phyloP scores from a whole-genome alignment of 2,329 filamentous ascomycete species.

The Trichophyton equinum region DNA sequence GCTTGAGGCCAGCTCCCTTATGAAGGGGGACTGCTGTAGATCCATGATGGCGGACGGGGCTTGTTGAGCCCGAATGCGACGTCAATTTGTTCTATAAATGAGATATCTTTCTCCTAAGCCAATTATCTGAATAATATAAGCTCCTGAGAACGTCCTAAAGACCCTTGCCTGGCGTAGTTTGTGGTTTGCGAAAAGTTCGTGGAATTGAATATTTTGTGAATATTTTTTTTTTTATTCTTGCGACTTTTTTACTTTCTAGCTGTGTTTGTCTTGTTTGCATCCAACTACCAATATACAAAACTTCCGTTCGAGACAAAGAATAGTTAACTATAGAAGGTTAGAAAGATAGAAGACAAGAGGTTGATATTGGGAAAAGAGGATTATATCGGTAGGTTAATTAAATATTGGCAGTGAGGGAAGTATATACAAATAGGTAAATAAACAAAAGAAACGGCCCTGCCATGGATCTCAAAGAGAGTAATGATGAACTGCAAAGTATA shows the following conservation, averaged over 20 bases:
- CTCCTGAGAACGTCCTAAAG: background rate
- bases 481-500: background rate
- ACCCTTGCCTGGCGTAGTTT: background rate
- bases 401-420: background rate
- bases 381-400: background rate
- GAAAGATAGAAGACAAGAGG: too few species aligned
- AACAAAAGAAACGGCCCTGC: background rate
- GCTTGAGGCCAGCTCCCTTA: constrained; percentile 72
- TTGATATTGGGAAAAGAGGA: background rate
- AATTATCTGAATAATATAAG: background rate
- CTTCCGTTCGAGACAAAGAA: background rate
- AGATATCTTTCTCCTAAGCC: background rate
- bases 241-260: background rate
- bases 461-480: background rate
- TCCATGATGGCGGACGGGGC: constrained; percentile 12
- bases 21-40: constrained; percentile 51
- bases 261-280: constrained; percentile 5
- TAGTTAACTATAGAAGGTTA: too few species aligned
- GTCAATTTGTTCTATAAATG: background rate
- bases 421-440: background rate
- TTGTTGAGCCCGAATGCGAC: background rate
- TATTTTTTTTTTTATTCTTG: background rate
- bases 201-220: background rate
- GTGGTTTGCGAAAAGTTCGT: background rate
- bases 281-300: background rate